Base-by-base conservation (phyloP, 345 rosid genomes). In the Euphorbia lathyris region DNA sequence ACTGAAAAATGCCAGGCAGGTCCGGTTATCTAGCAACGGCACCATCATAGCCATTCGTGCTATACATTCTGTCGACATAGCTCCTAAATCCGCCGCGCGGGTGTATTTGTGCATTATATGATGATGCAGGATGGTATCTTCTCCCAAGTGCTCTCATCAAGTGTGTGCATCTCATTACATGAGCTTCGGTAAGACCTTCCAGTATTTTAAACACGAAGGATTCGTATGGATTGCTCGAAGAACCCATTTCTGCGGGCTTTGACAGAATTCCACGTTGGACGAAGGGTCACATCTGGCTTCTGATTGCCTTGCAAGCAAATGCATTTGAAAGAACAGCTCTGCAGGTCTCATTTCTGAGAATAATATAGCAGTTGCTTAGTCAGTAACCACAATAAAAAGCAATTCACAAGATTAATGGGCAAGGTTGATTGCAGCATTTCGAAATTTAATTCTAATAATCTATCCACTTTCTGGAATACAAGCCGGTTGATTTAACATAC, bases 261-360 rank as follows among this genome's bases (percentile, higher is more conserved):
- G 95, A 68, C 77, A 88, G 67, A 47, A 70, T 70, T 79, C 93
- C 62, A 88, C 79, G 48, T 65, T 71, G 42, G 84, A 78, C 23
- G 77, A 64, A n/a, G 82, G 27, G 72, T 81, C 78, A 0, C 73
- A 53, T 47, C 71, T 79, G 55, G 71, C 73, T 69, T 81, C 75
- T 9, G 79, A 72, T 71, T 80, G 80, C 66, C 66, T 79, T 67
- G 96, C 92, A 67, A 92, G 97, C 78, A 90, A 77, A 84, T 92
- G 97, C 97, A 95, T 95, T 84, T 88, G 97, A 65, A 95, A 85
- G 74, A 79, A 88, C 38, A 90, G 88, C 72, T 95, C 97, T 43
- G 97, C 97, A 22, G 93, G 96, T 69, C 92, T 87, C 90, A 85
- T 87, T 77, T 90, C 99, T 94, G 88, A 61, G 43, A 73, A 64